A percentile compares a stretch with the other conserved stretches of the same genome.
Evolutionary conservation across 306 rosid genomes (phyloP).

Genomic region (Ormosia semicastrata): DNA sequence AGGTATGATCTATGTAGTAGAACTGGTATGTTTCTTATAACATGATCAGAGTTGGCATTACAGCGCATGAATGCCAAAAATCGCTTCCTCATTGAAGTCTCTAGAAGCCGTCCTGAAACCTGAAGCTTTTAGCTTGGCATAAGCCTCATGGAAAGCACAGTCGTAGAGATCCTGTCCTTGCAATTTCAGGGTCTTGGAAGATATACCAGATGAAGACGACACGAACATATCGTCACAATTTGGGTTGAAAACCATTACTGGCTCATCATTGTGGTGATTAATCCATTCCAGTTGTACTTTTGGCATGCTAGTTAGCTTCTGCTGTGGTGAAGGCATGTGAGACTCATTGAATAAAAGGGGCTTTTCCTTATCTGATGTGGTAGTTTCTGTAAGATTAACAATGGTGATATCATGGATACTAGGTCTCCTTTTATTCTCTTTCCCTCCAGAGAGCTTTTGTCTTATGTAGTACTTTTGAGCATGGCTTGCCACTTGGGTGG

Average conservation of each 20-base stretch:
- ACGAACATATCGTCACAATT: constrained; percentile 34
- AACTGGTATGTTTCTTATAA: constrained; percentile 7
- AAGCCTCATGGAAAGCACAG: constrained; percentile 53
- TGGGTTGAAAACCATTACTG: constrained; percentile 40
- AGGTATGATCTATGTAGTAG: constrained; percentile 18
- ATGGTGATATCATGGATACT: constrained; percentile 77
- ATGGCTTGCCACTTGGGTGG: constrained; percentile 41
- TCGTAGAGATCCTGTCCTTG: constrained; percentile 53
- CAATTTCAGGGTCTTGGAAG: constrained; percentile 39
- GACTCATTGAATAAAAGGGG: constrained; percentile 33
- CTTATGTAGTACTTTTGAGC: constrained; percentile 70
- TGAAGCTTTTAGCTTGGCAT: constrained; percentile 35
- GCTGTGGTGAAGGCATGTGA: constrained; percentile 32
- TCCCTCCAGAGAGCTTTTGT: constrained; percentile 54
- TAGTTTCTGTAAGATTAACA: constrained; percentile 42
- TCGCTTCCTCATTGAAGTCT: constrained; percentile 47
- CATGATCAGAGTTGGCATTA: constrained; percentile 32
- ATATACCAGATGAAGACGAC: constrained; percentile 47
- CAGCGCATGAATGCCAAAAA: constrained; percentile 35
- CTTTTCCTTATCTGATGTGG: constrained; percentile 27
- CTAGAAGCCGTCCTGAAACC: constrained; percentile 44
- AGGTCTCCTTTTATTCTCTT: constrained; percentile 54
- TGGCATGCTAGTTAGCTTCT: constrained; percentile 28
- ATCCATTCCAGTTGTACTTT: constrained; percentile 36
- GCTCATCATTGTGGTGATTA: constrained; percentile 27